Evolutionary conservation across 768 basidiomycete genomes (phyloP).

Genomic region (Holtermanniella nyarrowii): DNA sequence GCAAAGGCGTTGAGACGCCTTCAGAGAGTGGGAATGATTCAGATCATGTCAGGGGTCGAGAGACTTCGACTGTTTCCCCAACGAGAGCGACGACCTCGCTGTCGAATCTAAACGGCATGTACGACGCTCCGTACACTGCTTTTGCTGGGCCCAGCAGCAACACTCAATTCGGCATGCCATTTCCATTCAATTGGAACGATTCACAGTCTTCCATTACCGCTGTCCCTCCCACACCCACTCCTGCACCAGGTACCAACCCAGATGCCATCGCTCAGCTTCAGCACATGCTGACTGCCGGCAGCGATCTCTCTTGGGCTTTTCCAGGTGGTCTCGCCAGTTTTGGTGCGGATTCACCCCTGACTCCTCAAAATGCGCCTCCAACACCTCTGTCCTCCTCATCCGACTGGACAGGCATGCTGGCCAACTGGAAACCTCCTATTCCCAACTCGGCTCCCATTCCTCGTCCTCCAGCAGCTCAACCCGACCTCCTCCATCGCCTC

Average conservation of each 20-base stretch:
- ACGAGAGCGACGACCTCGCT: background rate
- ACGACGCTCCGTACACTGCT: background rate
- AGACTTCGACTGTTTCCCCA: background rate
- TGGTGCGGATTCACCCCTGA: background rate
- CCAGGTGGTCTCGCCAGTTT: background rate
- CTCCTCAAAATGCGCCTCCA: background rate
- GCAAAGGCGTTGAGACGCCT: conserved; percentile 4
- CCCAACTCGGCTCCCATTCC: background rate
- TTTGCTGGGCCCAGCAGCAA: background rate
- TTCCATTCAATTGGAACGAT: background rate
- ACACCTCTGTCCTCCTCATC: background rate
- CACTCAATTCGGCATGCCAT: background rate
- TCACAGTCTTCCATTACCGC: conserved; percentile 2
- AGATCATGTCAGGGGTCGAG: background rate
- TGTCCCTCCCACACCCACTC: conserved; percentile 2
- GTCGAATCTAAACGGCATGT: background rate
- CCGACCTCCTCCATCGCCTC: conserved; percentile 34
- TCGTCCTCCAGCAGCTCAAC: conserved; percentile 10
- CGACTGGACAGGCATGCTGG: background rate
- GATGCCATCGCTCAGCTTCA: conserved; percentile 12
- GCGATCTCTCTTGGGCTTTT: background rate
- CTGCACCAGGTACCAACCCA: conserved; percentile 1
- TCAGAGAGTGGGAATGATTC: background rate
- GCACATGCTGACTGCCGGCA: conserved; percentile 18
- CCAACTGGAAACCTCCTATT: background rate